A percentile compares a stretch with the other conserved stretches of the same genome.
phyloP scores from a whole-genome alignment of 306 rosid species.

The Lathyrus oleraceus region DNA sequence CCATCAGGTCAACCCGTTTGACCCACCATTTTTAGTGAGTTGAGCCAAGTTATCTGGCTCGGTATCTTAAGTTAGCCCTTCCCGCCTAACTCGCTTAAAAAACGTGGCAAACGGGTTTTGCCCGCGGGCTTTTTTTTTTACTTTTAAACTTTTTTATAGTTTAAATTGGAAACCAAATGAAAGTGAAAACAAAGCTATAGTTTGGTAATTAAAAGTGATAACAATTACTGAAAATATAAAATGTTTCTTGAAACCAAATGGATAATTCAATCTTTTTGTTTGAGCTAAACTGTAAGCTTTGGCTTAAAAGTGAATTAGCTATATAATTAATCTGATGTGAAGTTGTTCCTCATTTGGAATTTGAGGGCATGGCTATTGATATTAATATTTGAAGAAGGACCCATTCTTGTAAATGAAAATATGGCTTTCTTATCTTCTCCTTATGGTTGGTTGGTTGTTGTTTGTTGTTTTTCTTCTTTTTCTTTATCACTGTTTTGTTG shows the following conservation, averaged over 20 bases:
- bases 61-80: too few species aligned
- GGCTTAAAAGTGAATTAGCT: neutral
- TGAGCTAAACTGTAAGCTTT: constrained; percentile 20
- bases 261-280: neutral
- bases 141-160: neutral
- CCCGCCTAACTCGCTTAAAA: too few species aligned
- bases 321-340: neutral
- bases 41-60: too few species aligned
- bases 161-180: neutral
- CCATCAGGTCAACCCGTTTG: too few species aligned
- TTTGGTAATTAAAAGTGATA: neutral
- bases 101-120: too few species aligned
- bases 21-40: too few species aligned
- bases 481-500: too few species aligned
- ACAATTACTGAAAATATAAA: neutral
- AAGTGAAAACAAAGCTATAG: too few species aligned
- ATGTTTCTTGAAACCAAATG: too few species aligned
- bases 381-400: neutral
- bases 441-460: neutral
- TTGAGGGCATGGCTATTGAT: too few species aligned
- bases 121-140: too few species aligned
- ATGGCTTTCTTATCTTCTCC: neutral
- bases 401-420: neutral
- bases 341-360: neutral
- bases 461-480: too few species aligned